Evolutionary conservation across 768 basidiomycete genomes (phyloP), one percentile per base, ranked within the genome.

Genomic region (Russula emetica): DNA sequence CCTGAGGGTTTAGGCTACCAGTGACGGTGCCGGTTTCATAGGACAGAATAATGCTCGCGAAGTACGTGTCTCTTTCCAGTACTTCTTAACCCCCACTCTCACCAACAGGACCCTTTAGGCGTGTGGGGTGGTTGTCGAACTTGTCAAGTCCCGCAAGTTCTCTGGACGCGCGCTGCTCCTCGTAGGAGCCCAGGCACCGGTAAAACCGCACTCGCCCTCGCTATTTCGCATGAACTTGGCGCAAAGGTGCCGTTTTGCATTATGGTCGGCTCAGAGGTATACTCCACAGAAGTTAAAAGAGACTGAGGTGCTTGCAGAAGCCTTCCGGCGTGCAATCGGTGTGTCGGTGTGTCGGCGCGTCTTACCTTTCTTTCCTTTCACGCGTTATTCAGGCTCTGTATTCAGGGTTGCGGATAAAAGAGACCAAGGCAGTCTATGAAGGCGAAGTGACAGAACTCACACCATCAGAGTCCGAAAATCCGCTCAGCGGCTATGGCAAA

Each of bases 381-480:
- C 45, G 36, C 53, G 18, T 60, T 49, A 30, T 50, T 60, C 58
- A 55, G 2, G n/a, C 28, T n/a, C 20, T 58, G 52, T 56, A 66
- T 70, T 69, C 72, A 95, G 95, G 96, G 53, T 82, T 98, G 42
- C 86, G 96, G 73, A 97, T 98, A 80, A 98, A 98, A 76, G 97
- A 98, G 76, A 98, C 95, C 7, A 98, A 99, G 74, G 94, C 97
- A 72, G 94, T 98, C 8, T 98, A 95, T 75, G 96, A 98, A 74
- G 96, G 97, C 64, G 96, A 99, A 76, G 91, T 99, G 20, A 98
- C 96, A 10, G 96, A 98, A 72, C 78, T 98, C 64, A 97, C 96
- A 4, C 97, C 97, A 3, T 85, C 92, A 24, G 97, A 98, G 77
- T 84, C 96, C 16, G 96, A 98, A 75, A 98, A 98, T 76, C 97